Evolutionary conservation across 306 rosid genomes (phyloP).

Genomic region (Lathyrus oleraceus): DNA sequence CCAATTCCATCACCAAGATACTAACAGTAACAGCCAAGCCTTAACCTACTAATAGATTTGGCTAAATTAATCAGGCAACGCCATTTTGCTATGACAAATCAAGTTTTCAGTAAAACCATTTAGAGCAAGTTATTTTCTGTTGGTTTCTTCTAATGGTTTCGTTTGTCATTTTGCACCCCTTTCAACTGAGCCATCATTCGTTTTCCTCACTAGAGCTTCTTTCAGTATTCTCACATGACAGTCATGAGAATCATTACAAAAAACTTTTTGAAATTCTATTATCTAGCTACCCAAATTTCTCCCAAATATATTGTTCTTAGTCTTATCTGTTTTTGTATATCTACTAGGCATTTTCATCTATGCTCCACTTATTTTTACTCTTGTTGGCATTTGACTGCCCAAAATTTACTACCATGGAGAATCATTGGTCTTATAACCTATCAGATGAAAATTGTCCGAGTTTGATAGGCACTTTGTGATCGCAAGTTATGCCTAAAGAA

Average conservation of each 20-base stretch:
- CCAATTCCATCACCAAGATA: too few relatives aligned
- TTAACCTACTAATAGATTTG: too few relatives aligned
- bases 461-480: conserved; percentile 4
- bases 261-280: not conserved
- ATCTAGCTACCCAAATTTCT: not conserved
- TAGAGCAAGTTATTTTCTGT: conserved; percentile 17
- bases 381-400: conserved; percentile 8
- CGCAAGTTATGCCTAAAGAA: not conserved
- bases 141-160: not conserved
- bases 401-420: not conserved
- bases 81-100: too few relatives aligned
- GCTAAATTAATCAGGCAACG: too few relatives aligned
- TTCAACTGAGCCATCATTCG: conserved; percentile 2
- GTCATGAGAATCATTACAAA: not conserved
- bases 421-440: not conserved
- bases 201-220: conserved; percentile 6
- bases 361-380: not conserved
- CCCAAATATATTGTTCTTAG: conserved; percentile 1
- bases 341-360: not conserved
- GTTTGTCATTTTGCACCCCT: not conserved
- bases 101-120: conserved; percentile 9
- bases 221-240: not conserved
- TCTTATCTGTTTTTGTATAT: not conserved
- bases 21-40: too few relatives aligned
- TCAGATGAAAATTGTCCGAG: not conserved